phyloP scores from a whole-genome alignment of 192 early-diverging fungal species.

The Mortierella alpina region DNA sequence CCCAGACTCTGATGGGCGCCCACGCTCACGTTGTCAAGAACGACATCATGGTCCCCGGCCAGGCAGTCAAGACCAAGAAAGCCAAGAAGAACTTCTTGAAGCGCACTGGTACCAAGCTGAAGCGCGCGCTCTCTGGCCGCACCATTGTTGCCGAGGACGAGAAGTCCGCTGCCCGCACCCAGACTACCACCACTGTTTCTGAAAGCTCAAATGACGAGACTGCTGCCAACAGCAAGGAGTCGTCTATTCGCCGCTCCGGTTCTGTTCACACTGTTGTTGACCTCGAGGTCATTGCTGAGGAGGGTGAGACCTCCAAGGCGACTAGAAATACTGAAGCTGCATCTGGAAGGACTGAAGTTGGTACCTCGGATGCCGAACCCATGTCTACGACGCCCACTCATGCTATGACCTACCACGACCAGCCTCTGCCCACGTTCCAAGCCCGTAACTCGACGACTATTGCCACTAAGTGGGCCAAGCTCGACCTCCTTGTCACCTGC shows the following conservation, averaged over 20 bases:
- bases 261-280: constrained; percentile 46
- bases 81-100: constrained; percentile 29
- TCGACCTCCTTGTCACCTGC: constrained; percentile 36
- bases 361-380: constrained; percentile 1
- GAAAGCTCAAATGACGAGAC: background rate
- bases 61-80: constrained; percentile 24
- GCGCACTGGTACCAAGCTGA: constrained; percentile 33
- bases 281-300: constrained; percentile 35
- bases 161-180: background rate
- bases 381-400: constrained; percentile 18
- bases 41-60: constrained; percentile 42
- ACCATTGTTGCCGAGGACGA: constrained; percentile 25
- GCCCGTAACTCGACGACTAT: constrained; percentile 33
- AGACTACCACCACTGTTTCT: background rate
- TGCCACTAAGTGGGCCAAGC: constrained; percentile 35
- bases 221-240: constrained; percentile 22
- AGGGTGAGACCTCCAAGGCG: constrained; percentile 6
- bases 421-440: constrained; percentile 44
- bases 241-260: constrained; percentile 23
- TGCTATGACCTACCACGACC: constrained; percentile 44
- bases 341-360: background rate
- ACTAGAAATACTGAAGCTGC: too few species aligned
- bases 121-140: constrained; percentile 39
- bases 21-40: constrained; percentile 53
- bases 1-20: constrained; percentile 31